Evolutionary conservation across 139 green algal species (phyloP), one percentile per base, ranked within the genome.

Genomic region (Pseudopediastrum boryanum): DNA sequence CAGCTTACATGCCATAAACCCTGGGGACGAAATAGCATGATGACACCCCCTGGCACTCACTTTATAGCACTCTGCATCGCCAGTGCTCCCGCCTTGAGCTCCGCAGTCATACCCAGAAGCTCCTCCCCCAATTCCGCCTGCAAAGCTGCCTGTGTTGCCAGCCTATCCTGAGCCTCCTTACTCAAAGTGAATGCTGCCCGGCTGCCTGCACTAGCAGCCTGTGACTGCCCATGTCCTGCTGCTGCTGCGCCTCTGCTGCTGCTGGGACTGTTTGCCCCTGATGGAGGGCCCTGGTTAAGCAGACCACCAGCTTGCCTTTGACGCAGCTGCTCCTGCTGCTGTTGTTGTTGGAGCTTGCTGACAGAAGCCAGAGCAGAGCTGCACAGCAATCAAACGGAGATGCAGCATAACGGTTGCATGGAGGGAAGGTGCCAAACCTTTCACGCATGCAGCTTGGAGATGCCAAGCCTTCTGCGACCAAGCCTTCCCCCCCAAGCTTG

Each of bases 71-170:
- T 76, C 44, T 82, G 73, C 77, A 85, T 77, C 25, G 54, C 78
- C 29, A 82, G 44, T 27, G 80, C 72, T 59, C 78, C 73, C 19
- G 36, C 68, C 52, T 86, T 86, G 19, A 89, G 66, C 54, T 73
- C 43, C 25, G 76, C 59, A 1, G 77, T 71, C 77, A 89, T 81
- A 29, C 69, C 81, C 19, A 82, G 59, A 72, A 89, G 73, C 66
- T 89, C 85, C 8, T 71, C 78, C 23, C 78, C 80, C 61, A 89
- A 50, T 12, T 75, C 51, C 27, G 83, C 85, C 66, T 89, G 85
- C 48, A 84, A 51, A 4, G 42, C 56, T 68, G 83, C 71, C 44
- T 85, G 80, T 39, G 64, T 74, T 9, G n/a, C 29, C 27, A 76
- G 27, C 51, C n/a, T 31, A 12, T 59, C 64, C 13, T 66, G 36